A percentile compares a stretch with the other conserved stretches of the same genome.
Conservation (phyloP, 495 filamentous ascomycete species). For the Talaromyces wortmannii region DNA sequence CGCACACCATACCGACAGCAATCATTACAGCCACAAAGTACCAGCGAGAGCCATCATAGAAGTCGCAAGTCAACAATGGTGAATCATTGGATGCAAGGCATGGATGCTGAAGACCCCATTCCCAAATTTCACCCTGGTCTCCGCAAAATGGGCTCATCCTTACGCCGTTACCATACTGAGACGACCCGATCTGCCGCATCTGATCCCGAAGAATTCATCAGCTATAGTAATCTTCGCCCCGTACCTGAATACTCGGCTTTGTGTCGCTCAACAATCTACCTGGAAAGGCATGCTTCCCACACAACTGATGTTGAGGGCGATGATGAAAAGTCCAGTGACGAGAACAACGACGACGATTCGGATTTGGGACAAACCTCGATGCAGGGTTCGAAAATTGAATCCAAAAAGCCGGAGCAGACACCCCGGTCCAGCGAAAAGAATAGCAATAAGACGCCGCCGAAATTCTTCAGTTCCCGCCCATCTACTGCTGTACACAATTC, state of each 20-base stretch:
- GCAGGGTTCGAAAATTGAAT: neutral
- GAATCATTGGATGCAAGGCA: constrained; percentile 77
- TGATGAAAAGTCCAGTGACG: constrained; percentile 80
- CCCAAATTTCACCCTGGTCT: constrained; percentile 22
- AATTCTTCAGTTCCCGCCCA: constrained; percentile 39
- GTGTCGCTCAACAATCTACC: constrained; percentile 12
- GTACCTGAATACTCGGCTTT: constrained; percentile 20
- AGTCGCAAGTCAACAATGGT: constrained; percentile 70
- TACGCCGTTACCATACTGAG: constrained; percentile 43
- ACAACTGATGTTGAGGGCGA: constrained; percentile 80
- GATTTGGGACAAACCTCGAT: constrained; percentile 16
- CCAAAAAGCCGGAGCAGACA: constrained; percentile 26
- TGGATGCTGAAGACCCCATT: constrained; percentile 47
- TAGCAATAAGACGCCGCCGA: constrained; percentile 22
- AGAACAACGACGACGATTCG: constrained; percentile 48
- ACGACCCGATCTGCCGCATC: constrained; percentile 47
- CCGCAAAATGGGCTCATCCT: constrained; percentile 19
- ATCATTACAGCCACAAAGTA: constrained; percentile 30
- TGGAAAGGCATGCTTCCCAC: constrained; percentile 33
- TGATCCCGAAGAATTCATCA: constrained; percentile 48
- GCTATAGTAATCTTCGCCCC: constrained; percentile 20
- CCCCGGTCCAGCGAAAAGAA: constrained; percentile 4
- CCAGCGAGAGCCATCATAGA: constrained; percentile 47
- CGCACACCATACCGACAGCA: constrained; percentile 48
- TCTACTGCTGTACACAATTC: constrained; percentile 33